Evolutionary conservation across 306 rosid genomes (phyloP).

Genomic region (Erythrophleum fordii): DNA sequence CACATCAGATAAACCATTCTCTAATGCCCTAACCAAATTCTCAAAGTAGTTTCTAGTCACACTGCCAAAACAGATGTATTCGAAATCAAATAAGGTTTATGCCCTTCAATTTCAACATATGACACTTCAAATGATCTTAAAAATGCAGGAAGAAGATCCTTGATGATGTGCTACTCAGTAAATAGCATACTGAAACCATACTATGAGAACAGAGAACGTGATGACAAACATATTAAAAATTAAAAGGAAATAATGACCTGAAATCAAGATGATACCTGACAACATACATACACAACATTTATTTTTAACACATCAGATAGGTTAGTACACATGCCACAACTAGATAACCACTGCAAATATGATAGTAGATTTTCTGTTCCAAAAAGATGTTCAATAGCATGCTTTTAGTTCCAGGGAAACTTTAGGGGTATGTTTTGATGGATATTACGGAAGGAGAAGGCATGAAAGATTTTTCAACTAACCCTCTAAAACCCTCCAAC

Average conservation of each 20-base stretch:
- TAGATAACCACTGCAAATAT: constrained; percentile 1
- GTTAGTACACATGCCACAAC: background rate
- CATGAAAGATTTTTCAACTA: background rate
- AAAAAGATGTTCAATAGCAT: background rate
- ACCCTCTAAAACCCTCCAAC: background rate
- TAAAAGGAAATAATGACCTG: background rate
- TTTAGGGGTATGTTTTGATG: background rate
- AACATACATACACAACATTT: background rate
- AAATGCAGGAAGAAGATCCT: background rate
- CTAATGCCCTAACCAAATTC: constrained; percentile 67
- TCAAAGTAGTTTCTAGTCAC: constrained; percentile 57
- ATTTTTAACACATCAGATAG: background rate
- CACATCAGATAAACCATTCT: constrained; percentile 66
- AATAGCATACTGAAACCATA: constrained; percentile 13
- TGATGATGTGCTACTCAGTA: background rate
- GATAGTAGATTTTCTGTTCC: background rate
- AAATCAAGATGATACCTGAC: background rate
- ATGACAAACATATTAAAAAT: background rate
- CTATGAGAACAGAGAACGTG: background rate
- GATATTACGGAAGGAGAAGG: background rate
- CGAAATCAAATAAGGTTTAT: constrained; percentile 20
- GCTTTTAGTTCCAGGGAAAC: background rate
- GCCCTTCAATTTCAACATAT: constrained; percentile 18
- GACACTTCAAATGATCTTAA: background rate
- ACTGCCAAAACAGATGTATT: constrained; percentile 40